Evolutionary conservation across 768 basidiomycete genomes (phyloP).

Genomic region (Amanita fuliginea): DNA sequence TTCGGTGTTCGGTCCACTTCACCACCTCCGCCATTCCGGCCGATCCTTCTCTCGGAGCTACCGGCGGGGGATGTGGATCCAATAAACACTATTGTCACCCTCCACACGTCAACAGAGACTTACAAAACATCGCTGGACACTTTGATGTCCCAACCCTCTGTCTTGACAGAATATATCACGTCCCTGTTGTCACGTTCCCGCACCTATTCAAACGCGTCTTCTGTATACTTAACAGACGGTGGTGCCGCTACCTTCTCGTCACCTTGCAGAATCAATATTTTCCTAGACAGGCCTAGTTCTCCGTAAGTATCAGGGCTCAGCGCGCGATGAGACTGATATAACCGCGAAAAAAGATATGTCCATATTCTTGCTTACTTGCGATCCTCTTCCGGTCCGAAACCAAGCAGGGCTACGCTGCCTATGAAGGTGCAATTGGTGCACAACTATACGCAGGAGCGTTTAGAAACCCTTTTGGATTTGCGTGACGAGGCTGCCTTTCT

Average conservation of each 20-base stretch:
- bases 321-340: not conserved
- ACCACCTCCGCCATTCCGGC: slow-evolving; percentile 44
- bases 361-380: slow-evolving; percentile 69
- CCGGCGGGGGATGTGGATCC: slow-evolving; percentile 40
- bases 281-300: slow-evolving; percentile 70
- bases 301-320: slow-evolving; percentile 42
- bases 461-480: slow-evolving; percentile 63
- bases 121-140: slow-evolving; percentile 59
- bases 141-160: slow-evolving; percentile 56
- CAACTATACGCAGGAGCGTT: slow-evolving; percentile 26
- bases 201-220: slow-evolving; percentile 35
- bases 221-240: slow-evolving; percentile 43
- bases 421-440: slow-evolving; percentile 2
- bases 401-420: not conserved
- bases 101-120: slow-evolving; percentile 64
- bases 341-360: slow-evolving; percentile 38
- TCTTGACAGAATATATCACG: slow-evolving; percentile 45
- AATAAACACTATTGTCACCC: slow-evolving; percentile 51
- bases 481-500: slow-evolving; percentile 73
- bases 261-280: slow-evolving; percentile 47
- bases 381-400: slow-evolving; percentile 25
- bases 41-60: slow-evolving; percentile 52
- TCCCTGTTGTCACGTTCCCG: slow-evolving; percentile 28
- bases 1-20: slow-evolving; percentile 21
- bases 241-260: slow-evolving; percentile 46